Base-by-base conservation (phyloP, 2,329 filamentous ascomycete species). In the Neonectria punicea region DNA sequence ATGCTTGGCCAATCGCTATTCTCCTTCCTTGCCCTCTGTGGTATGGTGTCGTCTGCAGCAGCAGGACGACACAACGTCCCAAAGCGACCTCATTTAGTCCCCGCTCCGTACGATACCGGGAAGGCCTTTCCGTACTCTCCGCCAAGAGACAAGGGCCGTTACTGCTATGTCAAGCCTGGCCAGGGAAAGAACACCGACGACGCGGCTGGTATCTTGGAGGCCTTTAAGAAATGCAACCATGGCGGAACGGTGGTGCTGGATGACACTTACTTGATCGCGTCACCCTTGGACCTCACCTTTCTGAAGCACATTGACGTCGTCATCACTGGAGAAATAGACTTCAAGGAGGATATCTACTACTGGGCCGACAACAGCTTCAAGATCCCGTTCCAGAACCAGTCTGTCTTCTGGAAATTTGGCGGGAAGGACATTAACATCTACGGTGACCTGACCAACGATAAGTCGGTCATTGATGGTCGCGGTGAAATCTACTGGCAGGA, bases 321-420 rank as follows among this genome's bases (percentile, higher is more conserved):
- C 81, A 80, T 80, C 61, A 76, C 75, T 0, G 89, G 87, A 22
- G 84, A 83, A 22, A 83, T 92, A 20, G 80, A 85, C 61, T 92
- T 92, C 78, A 87, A 85, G 60, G 85, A 89, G 55, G 88, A 93
- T 73, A 89, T 89, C 2, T 84, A 87, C 68, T 92, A 92, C 77
- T 92, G 90, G 90, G 84, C 89, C 67, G 83, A 82, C 9, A 84
- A 91, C 71, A 82, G 84, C 46, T 92, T 92, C 82, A 84, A 85
- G 60, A 88, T 89, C 28, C 81, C 80, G 6, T 93, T 87, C 78
- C 90, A 92, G 71, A 91, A 91, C 67, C 85, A 86, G 87, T 76
- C 87, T 1, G 68, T 72, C 5, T 75, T 77, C 62, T 79, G 77
- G 77, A 71, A 68, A 44, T 70, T 76, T 56, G 77, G 77, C 9